These are phyloP conservation scores for Agaricus subrufescens DNA, from an alignment of 768 basidiomycete species.

Conservation along the genomic window DNA sequence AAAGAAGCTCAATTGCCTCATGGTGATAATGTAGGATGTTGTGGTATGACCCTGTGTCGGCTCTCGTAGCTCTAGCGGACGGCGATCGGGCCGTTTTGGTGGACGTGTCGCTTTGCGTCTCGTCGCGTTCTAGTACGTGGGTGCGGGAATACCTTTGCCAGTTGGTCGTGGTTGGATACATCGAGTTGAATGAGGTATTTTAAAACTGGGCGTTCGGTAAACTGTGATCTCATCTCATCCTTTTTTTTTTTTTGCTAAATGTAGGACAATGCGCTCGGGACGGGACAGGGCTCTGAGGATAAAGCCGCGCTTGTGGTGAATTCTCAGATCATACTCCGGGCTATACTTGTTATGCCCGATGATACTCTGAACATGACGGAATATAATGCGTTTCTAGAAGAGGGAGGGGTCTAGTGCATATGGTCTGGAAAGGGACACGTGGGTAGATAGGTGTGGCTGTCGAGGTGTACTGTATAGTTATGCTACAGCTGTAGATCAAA, in stretches of 20 bases:
- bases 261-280: slow-evolving; percentile 30
- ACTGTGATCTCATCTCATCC: background rate
- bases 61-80: slow-evolving; percentile 45
- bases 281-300: slow-evolving; percentile 39
- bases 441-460: no score
- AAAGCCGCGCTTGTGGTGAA: slow-evolving; percentile 35
- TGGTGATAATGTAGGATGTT: slow-evolving; percentile 40
- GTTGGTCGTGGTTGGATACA: slow-evolving; percentile 53
- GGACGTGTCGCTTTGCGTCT: slow-evolving; percentile 51
- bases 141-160: slow-evolving; percentile 45
- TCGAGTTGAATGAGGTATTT: slow-evolving; percentile 47
- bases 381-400: slow-evolving; percentile 33
- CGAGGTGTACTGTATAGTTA: no score
- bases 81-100: slow-evolving; percentile 48
- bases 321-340: slow-evolving; percentile 44
- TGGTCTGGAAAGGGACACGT: no score
- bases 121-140: slow-evolving; percentile 38
- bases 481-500: background rate
- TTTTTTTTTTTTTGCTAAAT: slow-evolving; percentile 5
- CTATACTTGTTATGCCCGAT: slow-evolving; percentile 43
- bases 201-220: background rate
- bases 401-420: slow-evolving; percentile 8
- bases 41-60: slow-evolving; percentile 46
- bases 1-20: slow-evolving; percentile 5
- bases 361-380: slow-evolving; percentile 42